Evolutionary conservation across 345 rosid genomes (phyloP).

Genomic region (Jatropha curcas): DNA sequence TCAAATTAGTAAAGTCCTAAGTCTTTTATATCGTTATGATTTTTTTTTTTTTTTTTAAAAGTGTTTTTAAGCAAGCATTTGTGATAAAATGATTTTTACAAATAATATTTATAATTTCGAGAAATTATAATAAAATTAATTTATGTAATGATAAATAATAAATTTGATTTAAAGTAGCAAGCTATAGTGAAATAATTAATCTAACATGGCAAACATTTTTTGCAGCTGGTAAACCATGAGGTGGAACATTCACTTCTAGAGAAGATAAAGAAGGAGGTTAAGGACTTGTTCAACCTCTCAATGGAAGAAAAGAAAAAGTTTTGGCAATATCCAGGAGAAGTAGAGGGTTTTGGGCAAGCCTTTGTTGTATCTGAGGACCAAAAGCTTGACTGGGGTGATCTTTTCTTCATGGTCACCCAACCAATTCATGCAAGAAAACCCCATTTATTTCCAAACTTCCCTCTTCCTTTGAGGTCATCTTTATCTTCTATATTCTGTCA

Average conservation of each 20-base stretch:
- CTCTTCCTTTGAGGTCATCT: conserved; percentile 28
- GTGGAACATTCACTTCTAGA: conserved; percentile 25
- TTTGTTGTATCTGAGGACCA: conserved; percentile 37
- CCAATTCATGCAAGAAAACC: conserved; percentile 27
- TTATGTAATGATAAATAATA: too few relatives aligned
- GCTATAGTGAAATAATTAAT: too few relatives aligned
- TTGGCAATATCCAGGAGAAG: conserved; percentile 30
- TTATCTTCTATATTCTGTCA: neutral
- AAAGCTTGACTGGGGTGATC: conserved; percentile 37
- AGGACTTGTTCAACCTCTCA: conserved; percentile 31
- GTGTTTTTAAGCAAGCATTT: too few relatives aligned
- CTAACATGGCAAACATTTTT: too few relatives aligned
- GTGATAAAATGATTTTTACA: too few relatives aligned
- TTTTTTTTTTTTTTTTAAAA: too few relatives aligned
- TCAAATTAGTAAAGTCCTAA: too few relatives aligned
- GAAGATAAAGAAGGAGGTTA: conserved; percentile 28
- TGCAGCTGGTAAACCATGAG: conserved; percentile 37
- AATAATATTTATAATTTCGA: too few relatives aligned
- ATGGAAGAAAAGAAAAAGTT: conserved; percentile 35
- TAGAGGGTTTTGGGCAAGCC: conserved; percentile 35
- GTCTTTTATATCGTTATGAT: too few relatives aligned
- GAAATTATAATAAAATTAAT: too few relatives aligned
- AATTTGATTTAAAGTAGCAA: too few relatives aligned
- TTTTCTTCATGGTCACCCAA: conserved; percentile 23
- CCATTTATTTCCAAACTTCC: conserved; percentile 31